A percentile compares a stretch with the other conserved stretches of the same genome.
Evolutionary conservation across 768 basidiomycete genomes (phyloP).

Genomic region (Lactarius hengduanensis): DNA sequence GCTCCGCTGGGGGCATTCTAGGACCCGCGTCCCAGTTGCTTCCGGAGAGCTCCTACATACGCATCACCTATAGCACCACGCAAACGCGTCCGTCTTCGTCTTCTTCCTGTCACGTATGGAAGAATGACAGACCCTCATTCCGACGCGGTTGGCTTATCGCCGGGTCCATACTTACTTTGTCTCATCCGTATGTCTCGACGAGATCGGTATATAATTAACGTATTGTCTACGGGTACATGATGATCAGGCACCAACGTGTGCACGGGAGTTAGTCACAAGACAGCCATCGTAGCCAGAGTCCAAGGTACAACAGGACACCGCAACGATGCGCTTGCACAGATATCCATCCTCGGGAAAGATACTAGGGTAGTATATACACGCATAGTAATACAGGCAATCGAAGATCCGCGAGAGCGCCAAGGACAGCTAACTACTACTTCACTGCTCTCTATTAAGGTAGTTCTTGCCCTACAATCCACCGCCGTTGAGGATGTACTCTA

Average conservation of each 20-base stretch:
- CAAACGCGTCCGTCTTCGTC: not conserved
- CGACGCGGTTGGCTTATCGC: not conserved
- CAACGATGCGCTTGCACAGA: not conserved
- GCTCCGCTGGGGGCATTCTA: not conserved
- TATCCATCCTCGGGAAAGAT: not conserved
- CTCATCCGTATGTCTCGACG: too few species aligned
- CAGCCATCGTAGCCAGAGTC: not conserved
- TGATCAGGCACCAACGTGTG: not conserved
- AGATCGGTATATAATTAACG: too few species aligned
- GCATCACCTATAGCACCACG: too few species aligned
- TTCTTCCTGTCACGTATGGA: too few species aligned
- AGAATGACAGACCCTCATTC: not conserved
- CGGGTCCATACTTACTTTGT: not conserved
- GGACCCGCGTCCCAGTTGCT: not conserved
- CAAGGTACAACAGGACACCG: not conserved
- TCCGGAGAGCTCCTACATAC: not conserved
- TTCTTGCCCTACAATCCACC: slow-evolving; percentile 54
- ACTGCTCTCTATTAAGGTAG: slow-evolving; percentile 6
- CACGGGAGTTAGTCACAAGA: not conserved
- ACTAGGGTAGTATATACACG: slow-evolving; percentile 14
- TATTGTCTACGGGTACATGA: not conserved
- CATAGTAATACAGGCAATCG: slow-evolving; percentile 15
- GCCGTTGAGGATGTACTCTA: slow-evolving; percentile 87
- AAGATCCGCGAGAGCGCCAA: not conserved
- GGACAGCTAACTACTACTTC: not conserved